Percentiles rank a stretch among this genome's conserved stretches.
These are phyloP conservation scores for Silene latifolia DNA, from an alignment of 148 eudicot species.

Conservation along the genomic window DNA sequence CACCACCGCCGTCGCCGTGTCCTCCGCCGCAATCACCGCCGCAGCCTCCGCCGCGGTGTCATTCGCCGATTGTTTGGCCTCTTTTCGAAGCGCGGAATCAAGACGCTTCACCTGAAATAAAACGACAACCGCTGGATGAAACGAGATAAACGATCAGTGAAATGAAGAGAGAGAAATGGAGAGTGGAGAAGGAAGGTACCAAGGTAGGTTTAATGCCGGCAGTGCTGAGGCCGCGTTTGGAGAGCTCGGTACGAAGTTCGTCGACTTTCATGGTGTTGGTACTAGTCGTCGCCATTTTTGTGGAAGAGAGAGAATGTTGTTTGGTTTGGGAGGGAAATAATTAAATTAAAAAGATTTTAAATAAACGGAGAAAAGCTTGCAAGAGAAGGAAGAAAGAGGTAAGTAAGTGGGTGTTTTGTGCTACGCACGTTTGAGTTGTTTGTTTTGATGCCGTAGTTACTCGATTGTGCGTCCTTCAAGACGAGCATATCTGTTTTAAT, in stretches of 20 bases:
- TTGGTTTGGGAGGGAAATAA: not conserved
- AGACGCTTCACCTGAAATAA: conserved; percentile 53
- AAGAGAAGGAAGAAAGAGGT: not conserved
- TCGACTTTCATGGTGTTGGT: conserved; percentile 56
- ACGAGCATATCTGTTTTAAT: no score
- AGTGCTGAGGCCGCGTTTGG: conserved; percentile 64
- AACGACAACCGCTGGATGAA: not conserved
- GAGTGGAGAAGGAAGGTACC: conserved; percentile 21
- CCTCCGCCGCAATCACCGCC: not conserved
- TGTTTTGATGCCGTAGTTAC: no score
- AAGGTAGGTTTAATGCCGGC: conserved; percentile 65
- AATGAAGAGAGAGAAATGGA: not conserved
- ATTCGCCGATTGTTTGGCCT: conserved; percentile 15
- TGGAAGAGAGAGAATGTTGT: not conserved
- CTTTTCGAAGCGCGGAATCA: conserved; percentile 46
- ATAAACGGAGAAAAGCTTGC: not conserved
- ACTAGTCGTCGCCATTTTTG: conserved; percentile 31
- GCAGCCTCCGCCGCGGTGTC: not conserved
- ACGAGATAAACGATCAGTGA: not conserved
- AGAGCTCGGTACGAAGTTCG: conserved; percentile 66
- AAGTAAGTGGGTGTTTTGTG: no score
- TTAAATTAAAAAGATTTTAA: not conserved
- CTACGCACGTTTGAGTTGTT: no score
- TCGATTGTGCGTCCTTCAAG: no score
- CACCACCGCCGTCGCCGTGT: no score